Evolutionary conservation across 2,329 filamentous ascomycete species (phyloP).

Genomic region (Aspergillus sp.): DNA sequence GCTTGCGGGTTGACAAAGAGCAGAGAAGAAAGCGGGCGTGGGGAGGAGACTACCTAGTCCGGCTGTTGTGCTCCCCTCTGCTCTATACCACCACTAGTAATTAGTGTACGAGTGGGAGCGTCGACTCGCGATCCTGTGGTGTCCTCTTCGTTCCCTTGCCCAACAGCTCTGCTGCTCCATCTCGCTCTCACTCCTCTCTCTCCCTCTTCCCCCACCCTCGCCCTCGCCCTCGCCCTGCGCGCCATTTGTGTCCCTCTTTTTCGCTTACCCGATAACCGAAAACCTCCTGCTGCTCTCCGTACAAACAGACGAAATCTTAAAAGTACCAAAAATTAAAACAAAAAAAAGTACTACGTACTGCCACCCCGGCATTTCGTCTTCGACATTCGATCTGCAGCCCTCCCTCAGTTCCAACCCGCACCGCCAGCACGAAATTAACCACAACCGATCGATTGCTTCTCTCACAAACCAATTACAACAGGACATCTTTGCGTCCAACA

Average conservation of each 20-base stretch:
- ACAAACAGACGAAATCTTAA: constrained; percentile 9
- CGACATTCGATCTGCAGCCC: constrained; percentile 17
- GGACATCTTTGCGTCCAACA: background rate
- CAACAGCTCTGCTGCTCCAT: background rate
- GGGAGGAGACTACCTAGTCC: background rate
- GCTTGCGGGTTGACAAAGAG: background rate
- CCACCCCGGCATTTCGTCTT: constrained; percentile 12
- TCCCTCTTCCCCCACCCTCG: constrained; percentile 10
- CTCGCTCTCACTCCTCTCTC: constrained; percentile 10
- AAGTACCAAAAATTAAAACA: constrained; percentile 18
- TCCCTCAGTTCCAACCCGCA: constrained; percentile 8
- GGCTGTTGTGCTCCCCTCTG: background rate
- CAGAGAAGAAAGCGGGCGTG: background rate
- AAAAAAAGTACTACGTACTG: background rate
- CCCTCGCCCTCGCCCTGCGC: constrained; percentile 8
- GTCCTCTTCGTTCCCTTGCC: background rate
- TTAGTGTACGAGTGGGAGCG: background rate
- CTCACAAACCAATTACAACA: constrained; percentile 20
- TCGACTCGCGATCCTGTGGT: background rate
- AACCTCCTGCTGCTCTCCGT: constrained; percentile 10
- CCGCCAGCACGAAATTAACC: constrained; percentile 7
- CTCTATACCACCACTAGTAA: background rate
- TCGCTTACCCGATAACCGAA: constrained; percentile 12
- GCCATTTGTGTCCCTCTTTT: constrained; percentile 2
- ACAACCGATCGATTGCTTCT: constrained; percentile 12